These are phyloP conservation scores for Phytopythium cucurbitacearum DNA, from an alignment of 352 stramenopile species.

Conservation along the genomic window DNA sequence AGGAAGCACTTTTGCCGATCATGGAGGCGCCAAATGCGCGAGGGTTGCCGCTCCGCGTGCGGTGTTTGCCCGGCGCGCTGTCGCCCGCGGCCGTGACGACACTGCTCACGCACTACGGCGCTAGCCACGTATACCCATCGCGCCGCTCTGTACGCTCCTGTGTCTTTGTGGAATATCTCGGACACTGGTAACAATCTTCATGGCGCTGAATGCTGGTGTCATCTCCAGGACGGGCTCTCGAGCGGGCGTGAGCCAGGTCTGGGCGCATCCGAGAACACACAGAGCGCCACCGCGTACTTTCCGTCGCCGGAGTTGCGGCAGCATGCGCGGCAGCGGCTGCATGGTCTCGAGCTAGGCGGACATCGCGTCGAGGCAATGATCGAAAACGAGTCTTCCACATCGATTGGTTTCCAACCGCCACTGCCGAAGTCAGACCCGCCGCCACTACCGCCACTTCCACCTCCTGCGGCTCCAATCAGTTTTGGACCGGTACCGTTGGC, in stretches of 20 bases:
- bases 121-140: slow-evolving; percentile 38
- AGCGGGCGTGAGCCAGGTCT: slow-evolving; percentile 28
- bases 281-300: slow-evolving; percentile 55
- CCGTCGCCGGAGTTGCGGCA: slow-evolving; percentile 15
- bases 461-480: slow-evolving; percentile 1
- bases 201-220: background rate
- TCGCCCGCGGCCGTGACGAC: slow-evolving; percentile 49
- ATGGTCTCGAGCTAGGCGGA: slow-evolving; percentile 51
- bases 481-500: slow-evolving; percentile 47
- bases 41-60: slow-evolving; percentile 38
- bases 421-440: slow-evolving; percentile 27
- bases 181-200: background rate
- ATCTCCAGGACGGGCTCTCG: slow-evolving; percentile 15
- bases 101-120: slow-evolving; percentile 60
- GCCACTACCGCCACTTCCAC: slow-evolving; percentile 16
- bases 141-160: slow-evolving; percentile 20
- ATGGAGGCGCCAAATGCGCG: background rate
- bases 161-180: background rate
- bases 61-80: slow-evolving; percentile 52
- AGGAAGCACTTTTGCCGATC: background rate
- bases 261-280: slow-evolving; percentile 6
- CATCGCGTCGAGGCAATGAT: slow-evolving; percentile 32
- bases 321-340: slow-evolving; percentile 38
- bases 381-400: slow-evolving; percentile 8
- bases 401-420: slow-evolving; percentile 13